Base-by-base conservation (phyloP, 495 filamentous ascomycete genomes). In the Podospora sp. region DNA sequence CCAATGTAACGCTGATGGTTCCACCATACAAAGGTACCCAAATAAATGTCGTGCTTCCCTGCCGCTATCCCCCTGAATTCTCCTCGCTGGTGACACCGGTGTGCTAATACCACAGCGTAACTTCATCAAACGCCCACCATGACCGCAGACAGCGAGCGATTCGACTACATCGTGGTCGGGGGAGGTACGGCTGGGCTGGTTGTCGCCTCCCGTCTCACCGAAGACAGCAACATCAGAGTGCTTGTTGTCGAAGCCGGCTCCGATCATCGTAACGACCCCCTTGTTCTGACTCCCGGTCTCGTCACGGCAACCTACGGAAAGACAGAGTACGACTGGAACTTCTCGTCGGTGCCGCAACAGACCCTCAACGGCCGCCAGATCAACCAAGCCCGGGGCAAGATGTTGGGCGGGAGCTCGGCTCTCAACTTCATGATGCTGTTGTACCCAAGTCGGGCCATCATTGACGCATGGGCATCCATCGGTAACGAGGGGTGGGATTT, bases 401-500 rank as follows among this genome's bases (percentile, higher is more conserved):
- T 81, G 50, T 74, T 89, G 1, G 88, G 87, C 9, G 88, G 87
- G 8, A 83, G 82, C 16, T 85, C 82, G 18, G 82, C 78, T 1
- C 76, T 89, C 65, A 90, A 89, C 64, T 82, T 81, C 40, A 75
- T 80, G 55, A 80, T 83, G 68, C 80, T 78, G 68, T 78, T 84
- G 16, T 78, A 83, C 51, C 76, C 78, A 8, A 80, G 81, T 0
- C 75, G 73, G 14, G 77, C 71, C 1, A 78, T 75, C 20, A 75
- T 88, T n/a, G 79, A 88, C 64, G 77, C 81, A n/a, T 87, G 86
- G 86, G 79, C 68, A 1, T 72, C 77, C 9, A 71, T 88, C 21
- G 86, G 86, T 9, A 88, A 86, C 67, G 60, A 76, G 12, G 77
- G 78, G 24, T 89, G 87, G 87, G 75, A 74, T 27, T 88, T 77